A percentile compares a stretch with the other conserved stretches of the same genome.
phyloP scores from a whole-genome alignment of 768 basidiomycete species.

The Leucocoprinus sp. region DNA sequence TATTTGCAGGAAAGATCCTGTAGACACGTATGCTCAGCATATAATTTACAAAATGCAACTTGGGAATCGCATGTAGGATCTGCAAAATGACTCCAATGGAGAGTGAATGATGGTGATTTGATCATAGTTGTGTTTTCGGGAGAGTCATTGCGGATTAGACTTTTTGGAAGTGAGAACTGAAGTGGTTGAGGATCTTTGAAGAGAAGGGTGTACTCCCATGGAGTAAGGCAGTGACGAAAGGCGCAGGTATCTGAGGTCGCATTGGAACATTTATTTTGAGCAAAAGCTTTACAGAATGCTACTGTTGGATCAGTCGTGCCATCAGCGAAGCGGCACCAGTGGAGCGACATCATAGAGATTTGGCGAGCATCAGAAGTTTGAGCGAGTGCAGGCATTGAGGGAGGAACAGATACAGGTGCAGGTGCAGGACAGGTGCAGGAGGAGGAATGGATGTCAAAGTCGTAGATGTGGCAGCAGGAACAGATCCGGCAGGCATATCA shows the following conservation, averaged over 20 bases:
- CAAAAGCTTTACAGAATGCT: slow-evolving; percentile 34
- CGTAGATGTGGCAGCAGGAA: no score
- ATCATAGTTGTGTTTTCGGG: not conserved
- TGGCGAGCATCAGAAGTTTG: not conserved
- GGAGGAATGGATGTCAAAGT: not conserved
- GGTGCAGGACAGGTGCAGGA: not conserved
- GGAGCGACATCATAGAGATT: slow-evolving; percentile 12
- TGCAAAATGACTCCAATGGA: slow-evolving; percentile 37
- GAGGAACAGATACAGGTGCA: not conserved
- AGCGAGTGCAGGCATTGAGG: not conserved
- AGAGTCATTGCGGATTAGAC: slow-evolving; percentile 9
- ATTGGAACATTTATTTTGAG: slow-evolving; percentile 27
- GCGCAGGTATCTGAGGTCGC: slow-evolving; percentile 20
- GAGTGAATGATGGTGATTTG: slow-evolving; percentile 13
- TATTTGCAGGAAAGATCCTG: slow-evolving; percentile 26
- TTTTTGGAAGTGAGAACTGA: slow-evolving; percentile 2
- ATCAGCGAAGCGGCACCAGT: slow-evolving; percentile 38
- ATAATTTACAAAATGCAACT: slow-evolving; percentile 31
- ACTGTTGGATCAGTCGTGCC: slow-evolving; percentile 23
- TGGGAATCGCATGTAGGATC: slow-evolving; percentile 27
- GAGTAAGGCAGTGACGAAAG: slow-evolving; percentile 32
- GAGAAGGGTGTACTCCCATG: slow-evolving; percentile 29
- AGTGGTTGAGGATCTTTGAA: slow-evolving; percentile 31
- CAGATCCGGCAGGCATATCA: no score
- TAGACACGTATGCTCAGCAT: slow-evolving; percentile 27